Evolutionary conservation across 805 yeast genomes (phyloP), one percentile per base, ranked within the genome.

Genomic region (Yamadazyma philogaea): DNA sequence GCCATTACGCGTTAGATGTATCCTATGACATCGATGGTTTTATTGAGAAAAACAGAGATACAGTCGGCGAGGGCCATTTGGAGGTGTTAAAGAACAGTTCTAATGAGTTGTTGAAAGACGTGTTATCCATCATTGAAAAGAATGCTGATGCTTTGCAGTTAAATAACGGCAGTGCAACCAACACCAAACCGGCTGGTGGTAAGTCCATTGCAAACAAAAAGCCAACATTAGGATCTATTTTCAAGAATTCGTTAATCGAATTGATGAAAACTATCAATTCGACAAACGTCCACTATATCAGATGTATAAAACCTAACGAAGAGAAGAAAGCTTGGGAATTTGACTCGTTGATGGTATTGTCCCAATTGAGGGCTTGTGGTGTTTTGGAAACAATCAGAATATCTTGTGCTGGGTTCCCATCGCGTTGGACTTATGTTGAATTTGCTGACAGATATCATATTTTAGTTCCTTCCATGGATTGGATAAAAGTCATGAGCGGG

Each of bases 341-440:
- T 64, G 96, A 89, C 57, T 88, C 95, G 12, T 76, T 89, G 33
- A 90, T 91, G 97, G 98, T 91, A 11, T 74, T 93, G 47, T 84
- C 95, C 5, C 99, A 91, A 65, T 75, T 91, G 49, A 79, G 99
- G 61, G 99, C 99, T 5, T 91, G 99, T 74, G 99, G 99, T 84
- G 98, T 91, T 36, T 73, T 91, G 53, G 99, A 93, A 62, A 93
- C 99, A 1, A 91, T 91, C 59, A 75, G 96, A 57, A 91, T 91
- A 37, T 90, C 97, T 1, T 90, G 97, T 68, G 97, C 96, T 39
- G 99, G 99, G 31, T 91, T 90, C 76, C 99, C 99, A 14, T 84
- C 96, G 0, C 77, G 97, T 60, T 88, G 96, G 89, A 80, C 96
- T 2, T 93, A 88, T 59, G 89, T 83, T 40, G 98, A 93, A 59